Conservation (phyloP, 805 yeast genomes). For the Yueomyces sinensis region DNA sequence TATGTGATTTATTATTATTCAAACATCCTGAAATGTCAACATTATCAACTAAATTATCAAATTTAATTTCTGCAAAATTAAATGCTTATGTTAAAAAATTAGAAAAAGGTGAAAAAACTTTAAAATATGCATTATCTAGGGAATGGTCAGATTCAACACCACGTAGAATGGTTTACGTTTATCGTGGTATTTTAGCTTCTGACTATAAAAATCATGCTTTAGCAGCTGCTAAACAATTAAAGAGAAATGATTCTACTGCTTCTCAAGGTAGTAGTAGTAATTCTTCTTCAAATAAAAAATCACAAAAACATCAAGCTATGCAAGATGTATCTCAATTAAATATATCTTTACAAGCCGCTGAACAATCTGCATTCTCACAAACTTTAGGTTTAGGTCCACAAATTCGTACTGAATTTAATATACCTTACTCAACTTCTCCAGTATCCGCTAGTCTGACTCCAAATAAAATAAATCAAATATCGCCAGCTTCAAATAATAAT, state of each 20-base stretch:
- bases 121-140: slow-evolving; percentile 64
- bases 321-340: not conserved
- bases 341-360: not conserved
- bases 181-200: slow-evolving; percentile 64
- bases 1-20: slow-evolving; percentile 62
- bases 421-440: slow-evolving; percentile 67
- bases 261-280: not conserved
- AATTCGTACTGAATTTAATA: slow-evolving; percentile 24
- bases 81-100: slow-evolving; percentile 78
- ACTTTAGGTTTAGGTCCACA: slow-evolving; percentile 9
- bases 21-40: slow-evolving; percentile 78
- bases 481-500: not conserved
- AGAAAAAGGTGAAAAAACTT: slow-evolving; percentile 65
- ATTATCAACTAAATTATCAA: slow-evolving; percentile 66
- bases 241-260: slow-evolving; percentile 1
- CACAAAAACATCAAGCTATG: not conserved
- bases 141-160: slow-evolving; percentile 91
- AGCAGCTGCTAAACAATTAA: slow-evolving; percentile 28
- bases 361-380: slow-evolving; percentile 4
- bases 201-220: slow-evolving; percentile 65
- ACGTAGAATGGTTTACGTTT: slow-evolving; percentile 77
- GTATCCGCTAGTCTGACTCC: slow-evolving; percentile 47
- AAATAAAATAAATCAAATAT: not conserved
- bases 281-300: slow-evolving; percentile 1
- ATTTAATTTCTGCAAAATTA: slow-evolving; percentile 67